Evolutionary conservation across 768 basidiomycete genomes (phyloP).

Genomic region (Xerocomus spinulosus): DNA sequence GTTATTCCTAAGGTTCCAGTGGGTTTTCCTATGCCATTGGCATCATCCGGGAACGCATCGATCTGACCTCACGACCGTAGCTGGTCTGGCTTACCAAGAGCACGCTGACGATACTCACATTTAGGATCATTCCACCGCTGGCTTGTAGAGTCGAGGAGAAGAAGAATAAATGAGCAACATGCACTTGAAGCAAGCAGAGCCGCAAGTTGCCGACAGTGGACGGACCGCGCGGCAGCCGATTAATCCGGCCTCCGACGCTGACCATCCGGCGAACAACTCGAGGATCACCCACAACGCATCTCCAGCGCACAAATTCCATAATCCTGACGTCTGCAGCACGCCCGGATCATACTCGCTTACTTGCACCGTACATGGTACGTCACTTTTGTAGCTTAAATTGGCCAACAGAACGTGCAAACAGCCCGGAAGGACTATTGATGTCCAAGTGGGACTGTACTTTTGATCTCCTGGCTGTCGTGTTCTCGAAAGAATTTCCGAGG

Average conservation of each 20-base stretch:
- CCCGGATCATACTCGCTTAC: constrained; percentile 8
- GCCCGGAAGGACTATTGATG: background rate
- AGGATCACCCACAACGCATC: no score
- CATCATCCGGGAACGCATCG: constrained; percentile 6
- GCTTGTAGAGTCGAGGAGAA: constrained; percentile 6
- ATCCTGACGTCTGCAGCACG: constrained; percentile 5
- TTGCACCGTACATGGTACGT: constrained; percentile 2
- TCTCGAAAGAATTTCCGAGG: background rate
- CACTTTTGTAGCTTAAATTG: constrained; percentile 8
- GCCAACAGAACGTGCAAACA: background rate
- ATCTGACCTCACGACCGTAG: constrained; percentile 5
- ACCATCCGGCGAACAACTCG: constrained; percentile 11
- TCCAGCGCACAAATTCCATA: no score
- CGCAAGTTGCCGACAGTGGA: constrained; percentile 2
- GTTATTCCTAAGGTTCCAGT: constrained; percentile 3
- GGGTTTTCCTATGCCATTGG: constrained; percentile 2
- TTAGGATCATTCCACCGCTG: background rate
- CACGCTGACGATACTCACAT: constrained; percentile 5
- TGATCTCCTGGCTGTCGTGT: background rate
- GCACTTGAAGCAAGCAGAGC: background rate
- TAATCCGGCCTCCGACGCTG: constrained; percentile 1
- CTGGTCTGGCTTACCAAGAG: constrained; percentile 2
- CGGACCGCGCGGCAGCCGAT: constrained; percentile 17
- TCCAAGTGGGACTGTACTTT: background rate
- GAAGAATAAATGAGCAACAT: background rate